Conservation (phyloP, 805 yeast genomes). For the Kodamaea hsintzibuensis region DNA sequence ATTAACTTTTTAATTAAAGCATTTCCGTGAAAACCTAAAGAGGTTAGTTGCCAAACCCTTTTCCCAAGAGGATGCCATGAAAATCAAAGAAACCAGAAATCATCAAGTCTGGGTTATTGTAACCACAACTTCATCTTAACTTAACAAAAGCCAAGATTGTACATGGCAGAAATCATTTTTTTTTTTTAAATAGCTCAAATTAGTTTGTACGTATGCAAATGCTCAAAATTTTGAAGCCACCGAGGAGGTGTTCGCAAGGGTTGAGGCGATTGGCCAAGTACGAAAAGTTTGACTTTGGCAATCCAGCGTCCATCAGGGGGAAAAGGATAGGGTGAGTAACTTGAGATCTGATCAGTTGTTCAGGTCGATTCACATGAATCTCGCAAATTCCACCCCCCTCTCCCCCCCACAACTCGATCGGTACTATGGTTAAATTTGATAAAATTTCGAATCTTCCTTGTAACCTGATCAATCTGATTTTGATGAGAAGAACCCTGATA, state of each 20-base stretch:
- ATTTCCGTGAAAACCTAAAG: background rate
- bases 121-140: background rate
- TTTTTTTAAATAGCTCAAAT: background rate
- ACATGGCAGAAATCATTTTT: background rate
- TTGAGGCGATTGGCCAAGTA: background rate
- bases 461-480: background rate
- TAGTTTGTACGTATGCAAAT: background rate
- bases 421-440: no score
- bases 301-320: no score
- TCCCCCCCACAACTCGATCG: no score
- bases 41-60: no score
- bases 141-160: background rate
- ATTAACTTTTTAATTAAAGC: background rate
- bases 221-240: background rate
- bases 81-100: background rate
- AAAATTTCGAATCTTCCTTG: background rate
- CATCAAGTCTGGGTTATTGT: background rate
- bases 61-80: background rate
- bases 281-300: no score
- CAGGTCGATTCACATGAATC: no score
- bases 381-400: no score
- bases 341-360: no score
- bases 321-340: no score
- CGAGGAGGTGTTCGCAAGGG: background rate
- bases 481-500: background rate